Conservation (phyloP, 768 basidiomycete genomes). For the Macrolepiota dolichaula region DNA sequence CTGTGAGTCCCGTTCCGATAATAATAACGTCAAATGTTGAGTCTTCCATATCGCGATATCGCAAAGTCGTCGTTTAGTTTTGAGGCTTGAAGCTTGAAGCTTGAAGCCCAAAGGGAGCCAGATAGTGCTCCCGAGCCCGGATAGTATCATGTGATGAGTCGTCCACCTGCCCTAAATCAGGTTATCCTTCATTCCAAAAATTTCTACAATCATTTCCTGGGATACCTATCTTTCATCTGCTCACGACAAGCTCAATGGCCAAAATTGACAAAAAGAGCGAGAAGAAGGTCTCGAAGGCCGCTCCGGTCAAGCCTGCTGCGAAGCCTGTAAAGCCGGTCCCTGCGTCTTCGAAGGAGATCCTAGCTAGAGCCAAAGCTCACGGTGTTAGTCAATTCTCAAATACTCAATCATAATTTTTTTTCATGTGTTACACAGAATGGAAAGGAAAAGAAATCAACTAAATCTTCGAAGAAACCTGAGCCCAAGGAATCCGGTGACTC, state of each 20-base stretch:
- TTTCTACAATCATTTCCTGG: slow-evolving; percentile 20
- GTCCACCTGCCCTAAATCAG: slow-evolving; percentile 32
- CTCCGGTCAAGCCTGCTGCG: slow-evolving; percentile 20
- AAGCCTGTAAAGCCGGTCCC: slow-evolving; percentile 17
- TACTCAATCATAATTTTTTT: neutral
- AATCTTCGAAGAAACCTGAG: slow-evolving; percentile 23
- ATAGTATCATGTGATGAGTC: slow-evolving; percentile 14
- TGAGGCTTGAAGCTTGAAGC: neutral
- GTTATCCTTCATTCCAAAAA: slow-evolving; percentile 19
- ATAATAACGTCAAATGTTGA: slow-evolving; percentile 62
- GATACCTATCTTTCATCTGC: slow-evolving; percentile 16
- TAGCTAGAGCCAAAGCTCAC: slow-evolving; percentile 28
- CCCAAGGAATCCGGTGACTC: slow-evolving; percentile 22
- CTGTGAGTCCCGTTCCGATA: slow-evolving; percentile 76
- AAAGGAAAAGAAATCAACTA: slow-evolving; percentile 22
- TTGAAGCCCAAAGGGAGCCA: neutral
- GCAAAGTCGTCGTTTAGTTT: neutral
- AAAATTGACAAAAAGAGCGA: slow-evolving; percentile 47
- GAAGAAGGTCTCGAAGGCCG: slow-evolving; percentile 27
- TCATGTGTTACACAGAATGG: neutral
- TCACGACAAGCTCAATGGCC: slow-evolving; percentile 31
- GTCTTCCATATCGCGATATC: slow-evolving; percentile 32
- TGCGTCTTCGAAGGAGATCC: slow-evolving; percentile 20
- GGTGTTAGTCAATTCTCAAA: slow-evolving; percentile 12
- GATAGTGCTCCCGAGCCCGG: neutral